phyloP scores from a whole-genome alignment of 768 basidiomycete genomes.

The Fomitopsis serialis region DNA sequence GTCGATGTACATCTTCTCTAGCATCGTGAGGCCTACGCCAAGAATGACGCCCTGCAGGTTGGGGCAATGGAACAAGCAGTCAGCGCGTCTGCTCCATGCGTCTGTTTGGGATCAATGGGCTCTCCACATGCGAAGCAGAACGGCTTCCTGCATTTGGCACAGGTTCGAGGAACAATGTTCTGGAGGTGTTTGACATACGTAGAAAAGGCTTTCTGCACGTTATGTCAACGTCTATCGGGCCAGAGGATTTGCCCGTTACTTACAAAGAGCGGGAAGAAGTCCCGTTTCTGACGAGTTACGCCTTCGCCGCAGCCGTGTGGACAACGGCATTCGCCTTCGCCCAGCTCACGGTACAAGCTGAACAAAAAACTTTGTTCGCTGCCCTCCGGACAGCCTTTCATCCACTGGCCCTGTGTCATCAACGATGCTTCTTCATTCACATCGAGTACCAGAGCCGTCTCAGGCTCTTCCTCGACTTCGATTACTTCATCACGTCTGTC shows the following conservation, averaged over 20 bases:
- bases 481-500: constrained; percentile 89
- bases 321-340: constrained; percentile 58
- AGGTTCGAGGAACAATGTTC: constrained; percentile 51
- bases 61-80: constrained; percentile 80
- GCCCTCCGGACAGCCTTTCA: constrained; percentile 95
- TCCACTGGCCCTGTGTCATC: constrained; percentile 90
- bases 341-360: constrained; percentile 72
- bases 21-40: constrained; percentile 85
- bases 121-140: constrained; percentile 49
- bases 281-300: constrained; percentile 56
- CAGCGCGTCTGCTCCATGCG: constrained; percentile 31
- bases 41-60: constrained; percentile 86
- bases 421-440: constrained; percentile 49
- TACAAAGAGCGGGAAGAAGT: constrained; percentile 84
- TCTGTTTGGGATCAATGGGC: constrained; percentile 21
- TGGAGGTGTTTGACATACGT: constrained; percentile 63
- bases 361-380: constrained; percentile 89
- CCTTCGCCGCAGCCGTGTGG: constrained; percentile 69
- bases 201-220: constrained; percentile 62
- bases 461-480: constrained; percentile 81
- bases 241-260: constrained; percentile 24
- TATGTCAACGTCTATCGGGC: constrained; percentile 7
- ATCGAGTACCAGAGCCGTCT: constrained; percentile 37
- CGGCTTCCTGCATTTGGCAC: constrained; percentile 30
- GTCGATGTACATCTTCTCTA: constrained; percentile 68